Evolutionary conservation across 2,329 filamentous ascomycete genomes (phyloP).

Genomic region (Epichloe gansuensis): DNA sequence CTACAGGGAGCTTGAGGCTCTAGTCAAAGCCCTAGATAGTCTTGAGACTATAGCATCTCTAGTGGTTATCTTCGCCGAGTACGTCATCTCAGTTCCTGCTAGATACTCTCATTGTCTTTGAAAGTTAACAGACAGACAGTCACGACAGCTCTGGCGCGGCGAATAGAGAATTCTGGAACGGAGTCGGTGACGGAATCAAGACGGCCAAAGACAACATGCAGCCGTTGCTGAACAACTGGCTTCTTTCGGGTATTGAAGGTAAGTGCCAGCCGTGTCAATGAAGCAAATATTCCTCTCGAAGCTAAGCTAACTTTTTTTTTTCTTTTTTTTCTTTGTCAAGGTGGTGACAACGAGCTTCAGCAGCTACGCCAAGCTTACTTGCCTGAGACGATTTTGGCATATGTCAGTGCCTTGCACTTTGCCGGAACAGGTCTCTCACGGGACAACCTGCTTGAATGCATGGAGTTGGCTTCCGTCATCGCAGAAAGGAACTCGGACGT

Average conservation of each 20-base stretch:
- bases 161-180: constrained; percentile 38
- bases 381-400: constrained; percentile 74
- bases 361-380: constrained; percentile 66
- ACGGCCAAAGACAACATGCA: constrained; percentile 42
- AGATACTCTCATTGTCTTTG: background rate
- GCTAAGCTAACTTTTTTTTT: background rate
- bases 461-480: constrained; percentile 70
- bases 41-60: constrained; percentile 53
- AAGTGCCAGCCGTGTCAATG: constrained; percentile 15
- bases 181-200: constrained; percentile 42
- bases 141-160: constrained; percentile 17
- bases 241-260: constrained; percentile 44
- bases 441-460: constrained; percentile 66
- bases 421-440: constrained; percentile 62
- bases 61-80: constrained; percentile 40
- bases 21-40: constrained; percentile 52
- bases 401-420: constrained; percentile 68
- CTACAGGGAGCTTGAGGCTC: constrained; percentile 55
- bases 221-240: constrained; percentile 52
- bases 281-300: background rate
- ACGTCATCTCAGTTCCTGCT: constrained; percentile 15
- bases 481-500: constrained; percentile 59
- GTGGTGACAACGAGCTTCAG: constrained; percentile 46
- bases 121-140: background rate
- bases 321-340: background rate